Base-by-base conservation (phyloP, 2,329 filamentous ascomycete genomes). In the Sporothrix brunneoviolacea region DNA sequence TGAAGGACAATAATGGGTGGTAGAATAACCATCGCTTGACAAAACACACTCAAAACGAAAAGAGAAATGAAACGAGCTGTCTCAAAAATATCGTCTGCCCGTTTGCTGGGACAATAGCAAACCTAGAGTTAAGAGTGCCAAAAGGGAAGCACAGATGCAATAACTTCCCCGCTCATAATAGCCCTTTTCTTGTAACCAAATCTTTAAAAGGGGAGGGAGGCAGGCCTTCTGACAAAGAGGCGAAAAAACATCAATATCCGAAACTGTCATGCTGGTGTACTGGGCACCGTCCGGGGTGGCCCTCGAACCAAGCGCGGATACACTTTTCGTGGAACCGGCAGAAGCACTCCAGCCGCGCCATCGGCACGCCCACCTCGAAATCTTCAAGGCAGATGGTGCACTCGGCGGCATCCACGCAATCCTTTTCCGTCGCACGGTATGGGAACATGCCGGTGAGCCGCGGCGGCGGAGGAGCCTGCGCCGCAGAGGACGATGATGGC, bases 331-430 rank as follows among this genome's bases (percentile, higher is more conserved):
- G 82, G 59, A 84, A 85, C 16, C 80, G 73, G 61, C 82, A 85
- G 22, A 85, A 70, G 58, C 82, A 85, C 64, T 84, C 82, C 42
- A 85, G 65, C 38, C 82, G 70, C n/a, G 77, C 81, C 81, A 85
- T 84, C 22, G 72, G 65, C 24, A 77, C 73, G 2, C 80, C 80
- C 0, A 76, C 78, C 52, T 79, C 74, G 54, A 83, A 83, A 61
- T 84, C 81, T 58, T 84, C 82, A 3, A 85, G 68, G 57, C 82
- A 85, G 45, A 85, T 84, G 5, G 79, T 83, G 61, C 81, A 84
- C 64, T 85, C 82, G 4, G 79, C 81, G 52, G 79, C 77, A 56
- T 83, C 78, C n/a, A 82, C 74, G 57, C 80, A 83, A 62, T 85
- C 82, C 66, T 84, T 85, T 59, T 84, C 82, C 9, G 80, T 84